Percentiles rank a stretch among this genome's conserved stretches.
Conservation (phyloP, 1,284 basidiomycete species). For the Porodaedalea pini region DNA sequence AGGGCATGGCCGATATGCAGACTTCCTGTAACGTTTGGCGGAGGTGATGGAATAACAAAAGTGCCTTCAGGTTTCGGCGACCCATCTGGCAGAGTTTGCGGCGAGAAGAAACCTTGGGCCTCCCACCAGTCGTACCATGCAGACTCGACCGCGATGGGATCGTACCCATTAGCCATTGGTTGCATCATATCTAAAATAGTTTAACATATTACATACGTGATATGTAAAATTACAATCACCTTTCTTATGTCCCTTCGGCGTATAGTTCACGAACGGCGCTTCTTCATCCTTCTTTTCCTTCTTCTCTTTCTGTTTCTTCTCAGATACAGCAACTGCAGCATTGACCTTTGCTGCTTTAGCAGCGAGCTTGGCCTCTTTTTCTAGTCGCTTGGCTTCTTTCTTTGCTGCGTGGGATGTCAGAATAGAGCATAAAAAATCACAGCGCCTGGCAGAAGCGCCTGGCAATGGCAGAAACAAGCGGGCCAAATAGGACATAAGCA, state of each 20-base stretch:
- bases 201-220: neutral
- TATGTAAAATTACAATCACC: slow-evolving; percentile 41
- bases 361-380: slow-evolving; percentile 76
- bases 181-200: slow-evolving; percentile 68
- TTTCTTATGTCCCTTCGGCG: slow-evolving; percentile 88
- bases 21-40: slow-evolving; percentile 98
- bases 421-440: neutral
- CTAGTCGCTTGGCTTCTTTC: slow-evolving; percentile 70
- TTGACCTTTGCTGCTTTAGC: slow-evolving; percentile 68
- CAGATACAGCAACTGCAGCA: slow-evolving; percentile 37
- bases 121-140: slow-evolving; percentile 99
- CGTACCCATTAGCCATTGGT: slow-evolving; percentile 89
- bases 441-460: neutral
- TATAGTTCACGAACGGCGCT: slow-evolving; percentile 77
- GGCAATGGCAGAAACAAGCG: neutral
- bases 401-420: slow-evolving; percentile 42
- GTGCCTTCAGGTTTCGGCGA: slow-evolving; percentile 56
- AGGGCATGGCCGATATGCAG: slow-evolving; percentile 97
- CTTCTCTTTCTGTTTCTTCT: slow-evolving; percentile 74
- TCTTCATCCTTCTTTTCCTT: slow-evolving; percentile 73
- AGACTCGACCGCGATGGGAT: slow-evolving; percentile 92
- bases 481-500: too few relatives aligned
- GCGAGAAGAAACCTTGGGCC: slow-evolving; percentile 86
- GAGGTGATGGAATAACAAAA: slow-evolving; percentile 91
- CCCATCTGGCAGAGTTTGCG: slow-evolving; percentile 61